phyloP scores from a whole-genome alignment of 805 yeast genomes.

The Candida fluviatilis region DNA sequence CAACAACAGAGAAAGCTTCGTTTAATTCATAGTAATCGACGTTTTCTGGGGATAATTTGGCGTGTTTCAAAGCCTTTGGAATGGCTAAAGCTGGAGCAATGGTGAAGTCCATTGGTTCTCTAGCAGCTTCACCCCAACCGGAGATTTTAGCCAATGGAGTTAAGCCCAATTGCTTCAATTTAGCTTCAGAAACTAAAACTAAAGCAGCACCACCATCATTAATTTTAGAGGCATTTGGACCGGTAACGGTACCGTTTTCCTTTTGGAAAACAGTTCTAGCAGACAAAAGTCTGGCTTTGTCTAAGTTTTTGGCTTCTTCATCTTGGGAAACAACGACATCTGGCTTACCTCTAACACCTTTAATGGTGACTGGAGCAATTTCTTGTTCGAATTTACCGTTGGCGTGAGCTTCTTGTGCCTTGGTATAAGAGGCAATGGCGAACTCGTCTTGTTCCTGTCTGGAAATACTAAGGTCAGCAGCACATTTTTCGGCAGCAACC shows the following conservation, averaged over 20 bases:
- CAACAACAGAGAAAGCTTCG: slow-evolving; percentile 97
- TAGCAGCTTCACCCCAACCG: slow-evolving; percentile 99
- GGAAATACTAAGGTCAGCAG: slow-evolving; percentile 68
- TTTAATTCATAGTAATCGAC: slow-evolving; percentile 93
- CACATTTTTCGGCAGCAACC: slow-evolving; percentile 95
- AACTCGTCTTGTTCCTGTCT: slow-evolving; percentile 88
- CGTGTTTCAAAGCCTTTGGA: slow-evolving; percentile 92
- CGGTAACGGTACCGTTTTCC: slow-evolving; percentile 94
- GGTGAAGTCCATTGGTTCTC: slow-evolving; percentile 91
- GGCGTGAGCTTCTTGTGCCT: slow-evolving; percentile 76
- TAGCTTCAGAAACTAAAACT: slow-evolving; percentile 76
- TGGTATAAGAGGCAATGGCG: slow-evolving; percentile 80
- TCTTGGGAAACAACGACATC: slow-evolving; percentile 67
- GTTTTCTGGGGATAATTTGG: slow-evolving; percentile 58
- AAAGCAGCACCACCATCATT: slow-evolving; percentile 99
- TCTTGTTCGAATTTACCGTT: slow-evolving; percentile 80
- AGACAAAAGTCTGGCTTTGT: slow-evolving; percentile 68
- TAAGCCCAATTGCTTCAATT: slow-evolving; percentile 79
- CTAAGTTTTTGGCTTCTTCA: slow-evolving; percentile 78
- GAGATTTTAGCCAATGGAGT: slow-evolving; percentile 84
- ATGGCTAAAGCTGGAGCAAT: slow-evolving; percentile 93
- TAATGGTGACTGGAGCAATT: slow-evolving; percentile 82
- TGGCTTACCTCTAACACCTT: slow-evolving; percentile 88
- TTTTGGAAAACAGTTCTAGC: slow-evolving; percentile 95
- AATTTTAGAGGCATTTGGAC: slow-evolving; percentile 93